Evolutionary conservation across 306 rosid genomes (phyloP), one percentile per base, ranked within the genome.

Genomic region (Prunus padus): DNA sequence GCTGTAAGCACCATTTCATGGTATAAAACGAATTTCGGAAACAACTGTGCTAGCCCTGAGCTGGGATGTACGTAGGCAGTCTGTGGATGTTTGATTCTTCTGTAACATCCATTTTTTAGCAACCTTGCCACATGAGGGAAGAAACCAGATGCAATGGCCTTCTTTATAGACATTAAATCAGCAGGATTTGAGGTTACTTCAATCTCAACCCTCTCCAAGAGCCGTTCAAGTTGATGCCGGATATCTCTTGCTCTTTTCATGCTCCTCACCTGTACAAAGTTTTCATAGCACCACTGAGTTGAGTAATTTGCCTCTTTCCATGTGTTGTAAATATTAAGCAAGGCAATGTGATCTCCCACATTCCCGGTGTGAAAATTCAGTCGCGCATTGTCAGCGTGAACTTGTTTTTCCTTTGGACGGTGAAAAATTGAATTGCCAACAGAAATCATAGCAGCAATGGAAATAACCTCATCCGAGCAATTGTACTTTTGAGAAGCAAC

Each of bases 191-290:
- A 81, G 42, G 87, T 83, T 8, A 87, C 42, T 80, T 92, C 61
- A 4, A 55, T 55, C 61, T 9, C 28, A 55, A 95, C 97, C 88
- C 97, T 87, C 82, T 90, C 96, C 77, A 95, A 44, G 19, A 95
- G 87, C 70, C 96, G 88, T 71, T 87, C 86, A 46, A 95, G 97
- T 84, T 95, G 97, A 83, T 89, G 97, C 47, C 96, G 84, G 50
- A 92, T 69, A 81, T 95, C 98, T 82, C 96, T 90, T 0, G 97
- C 98, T 80, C 89, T 91, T 80, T 90, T 90, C 96, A 92, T 95
- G 81, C 98, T 92, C 85, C 98, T 88, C 49, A 89, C 96, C 93
- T 93, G 95, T 67, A 95, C 86, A 69, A 87, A 92, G 65, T 90
- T 95, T 77, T 95, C 96, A 30, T 82, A 92, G 74, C 98, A 92